These are phyloP conservation scores for Rhexocercosporidium sp. DNA, from an alignment of 2,329 filamentous ascomycete genomes.

Conservation along the genomic window DNA sequence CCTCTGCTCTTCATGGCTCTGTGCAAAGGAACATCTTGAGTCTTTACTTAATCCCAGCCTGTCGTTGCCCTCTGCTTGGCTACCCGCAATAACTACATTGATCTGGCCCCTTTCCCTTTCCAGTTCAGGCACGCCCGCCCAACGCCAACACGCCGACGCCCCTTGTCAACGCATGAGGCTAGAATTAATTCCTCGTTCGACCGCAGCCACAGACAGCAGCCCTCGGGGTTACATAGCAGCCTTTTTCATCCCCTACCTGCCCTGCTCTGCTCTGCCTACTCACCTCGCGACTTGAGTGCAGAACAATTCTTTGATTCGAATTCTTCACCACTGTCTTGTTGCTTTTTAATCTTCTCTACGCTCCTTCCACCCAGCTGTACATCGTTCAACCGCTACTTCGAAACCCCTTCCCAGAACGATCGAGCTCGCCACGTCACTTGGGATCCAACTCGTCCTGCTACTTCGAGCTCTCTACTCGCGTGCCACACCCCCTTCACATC, in stretches of 20 bases:
- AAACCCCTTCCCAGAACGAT: background rate
- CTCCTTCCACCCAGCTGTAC: slow-evolving; percentile 11
- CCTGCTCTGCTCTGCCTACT: background rate
- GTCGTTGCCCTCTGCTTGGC: no score
- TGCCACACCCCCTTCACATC: background rate
- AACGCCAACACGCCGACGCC: background rate
- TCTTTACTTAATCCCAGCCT: background rate
- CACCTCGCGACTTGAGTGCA: background rate
- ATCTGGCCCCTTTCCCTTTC: background rate
- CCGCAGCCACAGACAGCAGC: background rate
- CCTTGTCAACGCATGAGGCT: slow-evolving; percentile 24
- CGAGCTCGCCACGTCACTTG: slow-evolving; percentile 25
- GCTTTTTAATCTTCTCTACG: slow-evolving; percentile 2
- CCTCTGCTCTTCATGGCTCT: background rate
- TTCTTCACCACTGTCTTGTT: slow-evolving; percentile 4
- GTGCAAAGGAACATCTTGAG: background rate
- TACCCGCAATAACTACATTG: background rate
- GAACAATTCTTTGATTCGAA: background rate
- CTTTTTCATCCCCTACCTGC: background rate
- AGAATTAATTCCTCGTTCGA: background rate
- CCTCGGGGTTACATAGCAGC: background rate
- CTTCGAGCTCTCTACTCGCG: slow-evolving; percentile 1
- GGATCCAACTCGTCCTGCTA: background rate
- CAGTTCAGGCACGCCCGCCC: background rate
- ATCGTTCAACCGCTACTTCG: background rate